phyloP scores from a whole-genome alignment of 1,284 basidiomycete species.

The Fomitopsis schrenkii region DNA sequence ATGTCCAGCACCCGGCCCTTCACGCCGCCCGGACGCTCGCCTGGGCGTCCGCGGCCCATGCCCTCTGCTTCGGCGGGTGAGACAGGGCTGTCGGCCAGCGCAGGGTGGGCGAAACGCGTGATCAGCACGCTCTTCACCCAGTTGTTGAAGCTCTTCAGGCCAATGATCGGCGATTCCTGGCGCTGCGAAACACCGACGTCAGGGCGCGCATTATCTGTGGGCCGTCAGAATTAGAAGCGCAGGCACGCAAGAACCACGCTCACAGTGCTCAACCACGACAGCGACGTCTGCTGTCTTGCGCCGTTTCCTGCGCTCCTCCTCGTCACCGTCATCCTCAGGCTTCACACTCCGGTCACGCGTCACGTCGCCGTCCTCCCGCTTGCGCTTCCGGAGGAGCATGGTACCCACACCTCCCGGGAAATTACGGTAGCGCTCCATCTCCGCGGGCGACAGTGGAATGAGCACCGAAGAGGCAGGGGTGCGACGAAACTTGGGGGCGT shows the following conservation, averaged over 20 bases:
- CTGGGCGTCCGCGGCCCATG: slow-evolving; percentile 31
- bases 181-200: slow-evolving; percentile 87
- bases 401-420: slow-evolving; percentile 55
- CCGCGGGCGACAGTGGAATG: slow-evolving; percentile 57
- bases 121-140: slow-evolving; percentile 98
- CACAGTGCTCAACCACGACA: slow-evolving; percentile 71
- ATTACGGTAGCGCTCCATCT: slow-evolving; percentile 56
- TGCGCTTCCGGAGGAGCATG: slow-evolving; percentile 54
- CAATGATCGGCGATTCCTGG: slow-evolving; percentile 92
- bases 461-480: slow-evolving; percentile 61
- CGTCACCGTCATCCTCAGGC: not conserved
- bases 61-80: slow-evolving; percentile 25
- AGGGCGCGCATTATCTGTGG: slow-evolving; percentile 83
- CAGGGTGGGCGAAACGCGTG: slow-evolving; percentile 76
- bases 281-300: slow-evolving; percentile 64
- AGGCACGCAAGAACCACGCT: slow-evolving; percentile 24
- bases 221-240: not conserved
- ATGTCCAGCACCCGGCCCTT: slow-evolving; percentile 87
- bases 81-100: slow-evolving; percentile 36
- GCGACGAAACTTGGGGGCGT: slow-evolving; percentile 58
- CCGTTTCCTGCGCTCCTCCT: slow-evolving; percentile 44
- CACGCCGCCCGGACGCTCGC: not conserved
- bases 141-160: slow-evolving; percentile 97
- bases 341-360: slow-evolving; percentile 5
- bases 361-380: slow-evolving; percentile 36